Evolutionary conservation across 2,329 filamentous ascomycete species (phyloP), one percentile per base, ranked within the genome.

Genomic region (Fusarium austroafricanum): DNA sequence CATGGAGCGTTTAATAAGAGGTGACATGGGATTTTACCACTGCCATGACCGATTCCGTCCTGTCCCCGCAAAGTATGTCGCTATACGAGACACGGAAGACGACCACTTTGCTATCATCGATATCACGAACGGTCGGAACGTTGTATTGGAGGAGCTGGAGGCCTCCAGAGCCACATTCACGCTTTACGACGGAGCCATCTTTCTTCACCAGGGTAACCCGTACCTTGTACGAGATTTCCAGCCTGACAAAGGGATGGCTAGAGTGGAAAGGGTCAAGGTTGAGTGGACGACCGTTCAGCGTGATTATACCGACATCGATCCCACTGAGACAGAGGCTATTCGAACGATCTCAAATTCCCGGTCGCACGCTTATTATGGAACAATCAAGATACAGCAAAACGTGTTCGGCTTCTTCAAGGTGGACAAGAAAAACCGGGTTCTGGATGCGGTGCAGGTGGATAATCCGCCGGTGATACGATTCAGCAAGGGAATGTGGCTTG

Each of bases 351-450:
- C 79, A 0, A 82, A 81, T 1, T 90, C 89, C 0, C 79, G 83
- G 5, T 91, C 86, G 0, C 86, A 89, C 63, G 95, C 94, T 2
- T 98, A 93, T 79, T 94, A 93, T 75, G 96, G 96, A 35, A 83
- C 88, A 0, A 95, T 99, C 76, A 90, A 91, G 72, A 94, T 98
- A 73, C 88, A 91, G 67, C 91, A 95, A 70, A 90, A 92, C 29
- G 94, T 99, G 3, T 98, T 96, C 77, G 96, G 96, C 3, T 99
- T 96, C 82, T 98, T 97, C 86, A 98, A 98, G 77, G 83, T 97
- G n/a, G 94, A 98, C 79, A 91, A 90, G 75, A 90, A 89, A 70
- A 88, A 91, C 3, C 89, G 93, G 3, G 92, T 98, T 58, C 86
- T 98, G 15, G 96, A 99, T 76, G 95, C 95, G 4, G 91, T 98